These are phyloP conservation scores for Botrytis fragariae DNA, from an alignment of 2,329 filamentous ascomycete species.

Conservation along the genomic window DNA sequence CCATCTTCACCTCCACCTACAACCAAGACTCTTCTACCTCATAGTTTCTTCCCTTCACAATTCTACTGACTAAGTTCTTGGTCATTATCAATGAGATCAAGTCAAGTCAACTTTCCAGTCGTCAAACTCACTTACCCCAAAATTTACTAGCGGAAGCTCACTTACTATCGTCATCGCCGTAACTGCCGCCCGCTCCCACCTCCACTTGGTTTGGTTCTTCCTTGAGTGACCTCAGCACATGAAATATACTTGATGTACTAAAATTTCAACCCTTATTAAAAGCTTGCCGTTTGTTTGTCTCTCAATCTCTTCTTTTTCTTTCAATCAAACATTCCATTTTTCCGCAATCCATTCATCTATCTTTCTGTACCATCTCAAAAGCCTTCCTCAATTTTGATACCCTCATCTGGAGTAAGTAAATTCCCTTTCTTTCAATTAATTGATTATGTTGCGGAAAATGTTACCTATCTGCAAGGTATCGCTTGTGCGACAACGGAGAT, in stretches of 20 bases:
- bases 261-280: neutral
- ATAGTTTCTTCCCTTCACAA: neutral
- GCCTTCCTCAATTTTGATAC: neutral
- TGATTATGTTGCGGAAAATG: neutral
- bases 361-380: neutral
- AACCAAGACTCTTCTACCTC: neutral
- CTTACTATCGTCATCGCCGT: neutral
- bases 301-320: neutral
- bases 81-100: neutral
- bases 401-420: conserved; percentile 1
- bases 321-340: neutral
- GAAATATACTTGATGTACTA: neutral
- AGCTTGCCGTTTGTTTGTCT: neutral
- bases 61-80: neutral
- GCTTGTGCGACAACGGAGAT: neutral
- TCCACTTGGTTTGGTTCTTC: neutral
- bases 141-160: neutral
- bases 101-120: too few relatives aligned
- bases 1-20: neutral
- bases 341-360: neutral
- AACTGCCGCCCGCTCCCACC: neutral
- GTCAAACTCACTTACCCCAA: neutral
- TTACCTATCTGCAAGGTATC: neutral
- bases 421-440: neutral
- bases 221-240: neutral